Base-by-base conservation (phyloP, 2,329 filamentous ascomycete genomes). In the Aureobasidium sp. region DNA sequence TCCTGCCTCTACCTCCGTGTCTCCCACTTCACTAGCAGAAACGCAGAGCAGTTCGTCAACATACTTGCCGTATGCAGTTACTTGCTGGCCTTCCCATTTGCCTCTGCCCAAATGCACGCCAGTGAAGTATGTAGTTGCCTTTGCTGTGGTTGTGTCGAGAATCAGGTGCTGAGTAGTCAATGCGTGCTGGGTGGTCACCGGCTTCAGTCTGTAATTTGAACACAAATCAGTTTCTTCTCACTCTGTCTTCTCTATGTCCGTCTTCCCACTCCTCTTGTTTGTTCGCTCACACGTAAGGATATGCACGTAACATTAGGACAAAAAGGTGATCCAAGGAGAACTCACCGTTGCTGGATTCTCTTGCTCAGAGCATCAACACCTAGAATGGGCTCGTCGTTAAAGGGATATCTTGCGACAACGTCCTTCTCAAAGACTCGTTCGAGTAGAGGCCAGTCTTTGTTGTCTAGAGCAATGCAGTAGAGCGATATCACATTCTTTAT, bases 391-490 rank as follows among this genome's bases (percentile, higher is more conserved):
- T 57, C 54, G 7, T 61, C 44, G 29, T 59, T 55, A 50, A 72
- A 71, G 1, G 77, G 76, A 58, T 79, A 79, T 29, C 71, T 66
- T 16, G 75, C 74, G 7, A 69, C 67, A 11, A 77, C 73, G 62
- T 78, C 72, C 6, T 68, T 54, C 1, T 69, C 67, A 66, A 79
- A 78, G 59, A 79, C 76, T 37, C 74, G 65, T 4, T 67, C 54
- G 2, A 79, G 69, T 1, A 75, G 67, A 5, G 65, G 48, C 53
- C 74, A 77, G 59, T 74, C 62, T 62, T 78, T 78, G 16, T 71
- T 72, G 64, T 78, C 77, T 6, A 78, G 69, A 1, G 76, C 76
- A 45, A 77, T 70, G 67, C 76, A 78, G 66, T 78, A 79, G 34
- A 69, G 72, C 6, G 75, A 66, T 30, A 78, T 65, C 8, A 70